phyloP scores from a whole-genome alignment of 495 filamentous ascomycete species.

The Xylaria curta region DNA sequence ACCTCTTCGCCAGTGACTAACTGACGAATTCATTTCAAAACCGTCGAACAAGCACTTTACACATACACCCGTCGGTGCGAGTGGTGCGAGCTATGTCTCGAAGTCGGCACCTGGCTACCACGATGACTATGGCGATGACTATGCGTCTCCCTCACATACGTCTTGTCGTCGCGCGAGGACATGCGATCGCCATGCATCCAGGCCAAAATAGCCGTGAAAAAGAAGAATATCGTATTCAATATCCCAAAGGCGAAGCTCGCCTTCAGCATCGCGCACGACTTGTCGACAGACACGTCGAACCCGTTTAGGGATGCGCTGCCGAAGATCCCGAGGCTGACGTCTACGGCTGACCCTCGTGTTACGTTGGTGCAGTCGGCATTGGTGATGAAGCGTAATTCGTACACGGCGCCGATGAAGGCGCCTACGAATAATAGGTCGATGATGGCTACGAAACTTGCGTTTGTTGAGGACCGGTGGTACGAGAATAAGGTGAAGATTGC shows the following conservation, averaged over 20 bases:
- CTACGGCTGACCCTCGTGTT: constrained; percentile 49
- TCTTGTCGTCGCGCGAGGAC: constrained; percentile 51
- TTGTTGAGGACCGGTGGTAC: constrained; percentile 73
- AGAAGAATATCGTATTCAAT: constrained; percentile 85
- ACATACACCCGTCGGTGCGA: constrained; percentile 43
- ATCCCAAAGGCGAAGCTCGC: constrained; percentile 84
- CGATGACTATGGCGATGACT: constrained; percentile 48
- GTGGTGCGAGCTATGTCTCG: constrained; percentile 47
- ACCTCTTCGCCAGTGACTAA: background rate
- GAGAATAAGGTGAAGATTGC: constrained; percentile 79
- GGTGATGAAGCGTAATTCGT: constrained; percentile 73
- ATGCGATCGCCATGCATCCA: constrained; percentile 58
- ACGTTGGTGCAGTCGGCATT: constrained; percentile 68
- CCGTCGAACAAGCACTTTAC: constrained; percentile 11
- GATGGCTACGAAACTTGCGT: constrained; percentile 76
- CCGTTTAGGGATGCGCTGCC: constrained; percentile 55
- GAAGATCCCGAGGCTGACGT: constrained; percentile 66
- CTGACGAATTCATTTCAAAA: background rate
- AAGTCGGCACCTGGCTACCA: constrained; percentile 47
- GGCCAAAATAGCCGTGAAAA: constrained; percentile 70
- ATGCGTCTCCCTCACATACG: constrained; percentile 53
- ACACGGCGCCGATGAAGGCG: constrained; percentile 81
- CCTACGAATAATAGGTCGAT: constrained; percentile 83
- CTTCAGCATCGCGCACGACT: constrained; percentile 89
- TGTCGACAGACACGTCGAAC: constrained; percentile 62